phyloP scores from a whole-genome alignment of 2,329 filamentous ascomycete genomes.

The Truncatella angustata region DNA sequence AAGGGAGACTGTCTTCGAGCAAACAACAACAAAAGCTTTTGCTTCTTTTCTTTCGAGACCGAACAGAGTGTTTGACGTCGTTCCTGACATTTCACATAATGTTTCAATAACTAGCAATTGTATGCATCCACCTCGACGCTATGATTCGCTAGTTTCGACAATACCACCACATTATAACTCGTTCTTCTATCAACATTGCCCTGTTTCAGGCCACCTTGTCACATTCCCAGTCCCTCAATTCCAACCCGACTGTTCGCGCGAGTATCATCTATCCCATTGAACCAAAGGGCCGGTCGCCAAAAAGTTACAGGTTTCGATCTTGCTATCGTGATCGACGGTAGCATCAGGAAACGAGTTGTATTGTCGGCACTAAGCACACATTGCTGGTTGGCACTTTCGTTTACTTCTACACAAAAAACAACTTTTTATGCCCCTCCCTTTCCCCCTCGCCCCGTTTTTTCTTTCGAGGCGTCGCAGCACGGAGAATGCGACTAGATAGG shows the following conservation, averaged over 20 bases:
- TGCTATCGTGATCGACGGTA: background rate
- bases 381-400: constrained; percentile 6
- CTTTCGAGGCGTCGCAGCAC: background rate
- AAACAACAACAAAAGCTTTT: constrained; percentile 21
- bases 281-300: background rate
- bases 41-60: constrained; percentile 20
- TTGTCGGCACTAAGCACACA: background rate
- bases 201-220: background rate
- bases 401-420: constrained; percentile 1
- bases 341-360: background rate
- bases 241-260: background rate
- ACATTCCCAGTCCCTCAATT: background rate
- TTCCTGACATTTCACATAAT: constrained; percentile 24
- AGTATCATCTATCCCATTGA: background rate
- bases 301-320: background rate
- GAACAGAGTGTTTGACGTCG: constrained; percentile 28
- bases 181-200: background rate
- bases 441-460: too few species aligned
- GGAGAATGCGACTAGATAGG: constrained; percentile 5
- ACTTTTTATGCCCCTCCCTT: background rate
- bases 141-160: constrained; percentile 8
- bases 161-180: background rate
- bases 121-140: constrained; percentile 7
- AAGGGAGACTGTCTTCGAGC: constrained; percentile 9
- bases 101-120: constrained; percentile 29